phyloP scores from a whole-genome alignment of 2,329 filamentous ascomycete species.

The Fusarium subtropicale region DNA sequence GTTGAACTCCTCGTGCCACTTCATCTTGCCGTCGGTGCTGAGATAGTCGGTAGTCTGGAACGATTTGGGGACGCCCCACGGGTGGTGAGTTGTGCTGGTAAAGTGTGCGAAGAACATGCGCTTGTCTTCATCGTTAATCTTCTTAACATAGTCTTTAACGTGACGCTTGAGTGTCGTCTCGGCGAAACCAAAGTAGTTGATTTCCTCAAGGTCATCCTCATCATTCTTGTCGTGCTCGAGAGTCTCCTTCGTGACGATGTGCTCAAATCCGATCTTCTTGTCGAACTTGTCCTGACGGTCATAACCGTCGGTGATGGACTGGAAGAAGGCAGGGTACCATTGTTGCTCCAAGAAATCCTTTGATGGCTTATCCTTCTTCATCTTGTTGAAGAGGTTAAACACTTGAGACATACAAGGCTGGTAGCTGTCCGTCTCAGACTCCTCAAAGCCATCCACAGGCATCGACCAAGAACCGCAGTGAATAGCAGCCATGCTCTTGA shows the following conservation, averaged over 20 bases:
- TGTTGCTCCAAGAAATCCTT: constrained; percentile 46
- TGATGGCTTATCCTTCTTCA: constrained; percentile 38
- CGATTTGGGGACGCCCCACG: constrained; percentile 39
- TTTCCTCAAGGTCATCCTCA: constrained; percentile 40
- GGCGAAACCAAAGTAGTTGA: constrained; percentile 53
- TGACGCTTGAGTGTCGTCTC: constrained; percentile 49
- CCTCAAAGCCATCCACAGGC: constrained; percentile 55
- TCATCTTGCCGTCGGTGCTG: constrained; percentile 40
- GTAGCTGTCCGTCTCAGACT: constrained; percentile 56
- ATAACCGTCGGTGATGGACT: constrained; percentile 53
- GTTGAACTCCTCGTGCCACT: constrained; percentile 49
- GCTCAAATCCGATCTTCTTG: constrained; percentile 49
- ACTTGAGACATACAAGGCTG: constrained; percentile 59
- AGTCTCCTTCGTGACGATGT: constrained; percentile 47
- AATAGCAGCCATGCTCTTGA: constrained; percentile 58
- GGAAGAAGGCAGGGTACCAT: constrained; percentile 52
- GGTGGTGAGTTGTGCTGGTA: constrained; percentile 54
- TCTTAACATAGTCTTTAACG: constrained; percentile 48
- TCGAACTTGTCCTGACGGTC: constrained; percentile 52
- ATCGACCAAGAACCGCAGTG: constrained; percentile 58
- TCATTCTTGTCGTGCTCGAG: constrained; percentile 39
- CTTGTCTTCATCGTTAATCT: constrained; percentile 48
- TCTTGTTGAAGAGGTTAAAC: constrained; percentile 49
- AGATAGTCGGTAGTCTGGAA: constrained; percentile 42
- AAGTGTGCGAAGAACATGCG: constrained; percentile 54